Conservation (phyloP, 441 rosid genomes). For the Cnidoscolus chayamansa region DNA sequence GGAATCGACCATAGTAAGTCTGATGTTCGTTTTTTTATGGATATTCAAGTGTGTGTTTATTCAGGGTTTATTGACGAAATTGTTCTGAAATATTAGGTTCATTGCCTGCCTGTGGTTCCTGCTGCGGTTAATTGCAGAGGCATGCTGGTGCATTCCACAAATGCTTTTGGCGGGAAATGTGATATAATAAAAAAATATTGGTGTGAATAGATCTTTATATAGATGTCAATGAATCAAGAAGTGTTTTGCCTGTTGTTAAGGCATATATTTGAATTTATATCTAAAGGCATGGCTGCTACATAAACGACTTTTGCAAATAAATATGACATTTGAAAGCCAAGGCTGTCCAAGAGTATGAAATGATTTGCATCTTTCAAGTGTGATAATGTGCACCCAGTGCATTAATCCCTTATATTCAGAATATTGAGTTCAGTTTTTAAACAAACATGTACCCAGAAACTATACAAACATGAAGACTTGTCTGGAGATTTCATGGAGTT, state of each 20-base stretch:
- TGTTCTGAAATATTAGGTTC: slow-evolving; percentile 48
- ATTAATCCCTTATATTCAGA: neutral
- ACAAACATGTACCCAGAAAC: no score
- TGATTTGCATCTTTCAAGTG: neutral
- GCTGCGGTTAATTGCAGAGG: slow-evolving; percentile 51
- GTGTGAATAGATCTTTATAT: neutral
- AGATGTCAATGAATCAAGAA: neutral
- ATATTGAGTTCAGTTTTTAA: no score
- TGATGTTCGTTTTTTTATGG: neutral
- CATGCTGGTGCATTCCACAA: neutral
- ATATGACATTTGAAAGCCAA: neutral
- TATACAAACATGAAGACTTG: no score
- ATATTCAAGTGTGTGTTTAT: neutral
- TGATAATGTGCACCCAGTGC: neutral
- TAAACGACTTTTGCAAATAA: neutral
- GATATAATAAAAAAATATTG: neutral
- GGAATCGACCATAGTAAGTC: slow-evolving; percentile 85
- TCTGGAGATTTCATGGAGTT: no score
- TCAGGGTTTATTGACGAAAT: neutral
- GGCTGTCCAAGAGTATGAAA: neutral
- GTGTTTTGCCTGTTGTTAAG: neutral
- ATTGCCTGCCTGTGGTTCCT: slow-evolving; percentile 90
- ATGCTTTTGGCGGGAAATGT: slow-evolving; percentile 7
- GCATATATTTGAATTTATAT: neutral
- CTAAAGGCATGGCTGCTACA: neutral